Evolutionary conservation across 768 basidiomycete species (phyloP), one percentile per base, ranked within the genome.

Genomic region (Mycena kentingensis): DNA sequence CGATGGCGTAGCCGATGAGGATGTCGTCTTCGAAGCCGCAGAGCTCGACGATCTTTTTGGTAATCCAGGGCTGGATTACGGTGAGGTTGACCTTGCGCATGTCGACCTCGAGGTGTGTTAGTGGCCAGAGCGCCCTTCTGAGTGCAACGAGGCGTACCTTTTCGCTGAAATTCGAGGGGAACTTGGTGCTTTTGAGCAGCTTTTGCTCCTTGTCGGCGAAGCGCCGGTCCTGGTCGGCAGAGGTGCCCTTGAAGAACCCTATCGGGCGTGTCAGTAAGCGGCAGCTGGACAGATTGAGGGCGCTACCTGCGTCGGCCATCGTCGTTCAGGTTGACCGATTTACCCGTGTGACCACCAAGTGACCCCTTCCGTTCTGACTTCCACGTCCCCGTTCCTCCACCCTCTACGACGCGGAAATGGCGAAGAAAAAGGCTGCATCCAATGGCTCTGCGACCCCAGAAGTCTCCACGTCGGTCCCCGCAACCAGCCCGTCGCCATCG

Each of bases 11-110:
- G 65, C 98, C 96, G 25, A 98, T 85, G 35, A 98, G 87, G 36
- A 99, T 87, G 67, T 99, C 97, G 69, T 99, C 97, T 63, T 99
- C 97, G 31, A 98, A 84, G 2, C 95, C 93, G 36, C 94, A 83
- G 19, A 97, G 79, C 52, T 94, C 90, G 3, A 88, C 81, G 51
- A 97, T 87, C 70, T 91, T 90, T 77, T 93, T 93, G 13, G 91
- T 89, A 54, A 98, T 86, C 97, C 97, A 99, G 3, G 93, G 92
- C 53, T 90, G 79, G 65, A 99, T 90, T 61, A 98, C 93, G 16
- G 81, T 76, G 55, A 98, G 63, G 68, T 98, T 97, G 55, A 98
- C 93, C 78, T 98, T 95, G 29, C 91, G 83, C 82, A 95, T 88
- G 67, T 98, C 95, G 38, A 97, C 93, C 90, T 90, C 36, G 16